Base-by-base conservation (phyloP, 352 stramenopile species). In the Phytophthora chlamydospora region DNA sequence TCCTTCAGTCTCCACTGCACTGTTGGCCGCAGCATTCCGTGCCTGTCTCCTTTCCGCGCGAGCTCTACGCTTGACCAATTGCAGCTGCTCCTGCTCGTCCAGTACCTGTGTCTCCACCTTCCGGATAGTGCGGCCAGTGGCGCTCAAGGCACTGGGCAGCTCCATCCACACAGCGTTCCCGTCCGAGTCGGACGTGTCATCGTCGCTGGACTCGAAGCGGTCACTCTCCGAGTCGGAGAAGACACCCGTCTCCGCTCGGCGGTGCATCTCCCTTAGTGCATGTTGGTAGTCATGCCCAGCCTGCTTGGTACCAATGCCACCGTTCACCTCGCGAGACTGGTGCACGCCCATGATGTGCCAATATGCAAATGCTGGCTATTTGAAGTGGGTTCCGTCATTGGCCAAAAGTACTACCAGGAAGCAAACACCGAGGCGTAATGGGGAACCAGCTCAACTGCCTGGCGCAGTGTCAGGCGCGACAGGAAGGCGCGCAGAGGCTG, bases 371-470 rank as follows among this genome's bases (percentile, higher is more conserved):
- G 19, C 51, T 62, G 48, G 29, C 27, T 51, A 45, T 50, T 57
- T 67, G 59, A 58, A 63, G 44, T 39, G 7, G 27, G 13, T 59
- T 45, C 33, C 16, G 32, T 43, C 34, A 66, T 66, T 66, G 58
- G 49, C 14, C 35, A 60, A 61, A 65, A 66, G 11, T 43, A 33
- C 32, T 9, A 34, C 6, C 17, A 45, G 11, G 3, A 32, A 51
- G 29, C 21, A n/a, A 11, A 38, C 0, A 31, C 27, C 6, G 27
- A 31, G 27, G 27, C 27, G 46, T 13, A n/a, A 74, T 94, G 85
- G 85, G 85, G 46, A 94, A 94, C 66, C 64, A 81, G 55, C 75
- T 94, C 59, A 92, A 90, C 61, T 94, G 85, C 66, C 57, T 91
- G 13, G 73, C 84, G 73, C 79, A 92, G 63, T 94, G 85, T 59